Conservation (phyloP, 2,329 filamentous ascomycete genomes). For the Cryphonectria radicalis region DNA sequence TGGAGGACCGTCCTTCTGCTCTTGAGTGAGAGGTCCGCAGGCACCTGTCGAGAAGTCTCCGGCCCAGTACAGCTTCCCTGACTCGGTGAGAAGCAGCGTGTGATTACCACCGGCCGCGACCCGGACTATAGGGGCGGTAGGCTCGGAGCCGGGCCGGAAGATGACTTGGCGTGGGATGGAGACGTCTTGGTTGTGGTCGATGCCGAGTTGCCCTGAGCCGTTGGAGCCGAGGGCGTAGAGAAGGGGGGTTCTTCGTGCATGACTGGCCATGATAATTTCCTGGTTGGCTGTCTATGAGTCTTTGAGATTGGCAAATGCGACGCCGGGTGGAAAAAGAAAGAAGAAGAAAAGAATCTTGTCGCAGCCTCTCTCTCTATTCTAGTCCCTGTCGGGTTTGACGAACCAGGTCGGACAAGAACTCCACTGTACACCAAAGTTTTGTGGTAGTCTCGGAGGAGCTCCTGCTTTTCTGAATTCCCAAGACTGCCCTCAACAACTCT, state of each 20-base stretch:
- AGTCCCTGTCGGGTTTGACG: not conserved
- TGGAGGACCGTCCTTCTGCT: constrained; percentile 4
- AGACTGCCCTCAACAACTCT: not conserved
- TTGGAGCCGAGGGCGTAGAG: constrained; percentile 77
- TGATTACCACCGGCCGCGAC: constrained; percentile 80
- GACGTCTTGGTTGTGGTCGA: constrained; percentile 73
- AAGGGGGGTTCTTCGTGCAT: constrained; percentile 46
- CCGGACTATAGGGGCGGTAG: constrained; percentile 42
- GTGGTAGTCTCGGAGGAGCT: not conserved
- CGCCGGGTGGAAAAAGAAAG: not conserved
- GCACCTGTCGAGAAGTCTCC: constrained; percentile 63
- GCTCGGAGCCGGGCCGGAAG: constrained; percentile 52
- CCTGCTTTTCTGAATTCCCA: not conserved
- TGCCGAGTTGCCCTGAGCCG: constrained; percentile 74
- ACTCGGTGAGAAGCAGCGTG: constrained; percentile 70
- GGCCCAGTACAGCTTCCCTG: constrained; percentile 65
- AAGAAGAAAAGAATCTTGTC: not conserved
- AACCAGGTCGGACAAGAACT: not conserved
- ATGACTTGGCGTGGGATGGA: constrained; percentile 65
- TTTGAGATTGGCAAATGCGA: not conserved
- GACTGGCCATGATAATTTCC: not conserved
- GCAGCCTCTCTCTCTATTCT: not conserved
- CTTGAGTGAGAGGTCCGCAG: constrained; percentile 50
- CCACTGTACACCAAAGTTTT: not conserved
- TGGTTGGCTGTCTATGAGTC: not conserved